These are phyloP conservation scores for Xylariaceae sp. DNA, from an alignment of 2,329 filamentous ascomycete genomes.

Conservation along the genomic window DNA sequence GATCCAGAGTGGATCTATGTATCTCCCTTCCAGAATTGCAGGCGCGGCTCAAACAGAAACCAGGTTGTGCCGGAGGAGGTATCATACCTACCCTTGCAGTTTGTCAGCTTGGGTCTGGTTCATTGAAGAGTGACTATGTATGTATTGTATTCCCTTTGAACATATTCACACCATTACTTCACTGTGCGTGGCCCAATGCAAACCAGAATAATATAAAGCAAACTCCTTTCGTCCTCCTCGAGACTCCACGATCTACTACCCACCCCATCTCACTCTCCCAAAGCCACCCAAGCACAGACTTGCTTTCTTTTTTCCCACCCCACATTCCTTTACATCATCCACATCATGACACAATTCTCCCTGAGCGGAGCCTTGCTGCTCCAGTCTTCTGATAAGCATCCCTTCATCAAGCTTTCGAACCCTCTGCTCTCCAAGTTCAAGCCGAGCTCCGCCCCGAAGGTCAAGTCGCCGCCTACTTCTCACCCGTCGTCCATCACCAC, in stretches of 20 bases:
- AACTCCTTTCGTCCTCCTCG: slow-evolving; percentile 11
- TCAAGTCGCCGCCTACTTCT: slow-evolving; percentile 11
- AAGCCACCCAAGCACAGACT: slow-evolving; percentile 14
- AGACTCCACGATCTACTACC: slow-evolving; percentile 8
- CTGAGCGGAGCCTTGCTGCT: slow-evolving; percentile 12
- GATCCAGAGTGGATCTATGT: slow-evolving; percentile 17
- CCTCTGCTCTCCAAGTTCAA: slow-evolving; percentile 15
- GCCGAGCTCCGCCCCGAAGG: slow-evolving; percentile 10
- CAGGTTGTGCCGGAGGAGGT: slow-evolving; percentile 6
- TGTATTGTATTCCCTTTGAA: neutral
- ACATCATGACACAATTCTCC: slow-evolving; percentile 19
- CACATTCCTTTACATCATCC: slow-evolving; percentile 16
- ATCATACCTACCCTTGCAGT: slow-evolving; percentile 8
- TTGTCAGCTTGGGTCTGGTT: slow-evolving; percentile 14
- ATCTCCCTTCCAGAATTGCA: slow-evolving; percentile 14
- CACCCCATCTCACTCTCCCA: slow-evolving; percentile 4
- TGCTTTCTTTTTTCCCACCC: slow-evolving; percentile 10
- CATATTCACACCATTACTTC: neutral
- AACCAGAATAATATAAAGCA: slow-evolving; percentile 14
- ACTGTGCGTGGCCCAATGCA: slow-evolving; percentile 15
- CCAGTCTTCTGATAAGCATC: slow-evolving; percentile 13
- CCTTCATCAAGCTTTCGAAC: slow-evolving; percentile 7
- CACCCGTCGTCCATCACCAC: slow-evolving; percentile 19
- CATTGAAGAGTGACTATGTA: neutral
- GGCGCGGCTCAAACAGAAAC: slow-evolving; percentile 11